Conservation (phyloP, 2,329 filamentous ascomycete genomes). For the Colletotrichum sp. region DNA sequence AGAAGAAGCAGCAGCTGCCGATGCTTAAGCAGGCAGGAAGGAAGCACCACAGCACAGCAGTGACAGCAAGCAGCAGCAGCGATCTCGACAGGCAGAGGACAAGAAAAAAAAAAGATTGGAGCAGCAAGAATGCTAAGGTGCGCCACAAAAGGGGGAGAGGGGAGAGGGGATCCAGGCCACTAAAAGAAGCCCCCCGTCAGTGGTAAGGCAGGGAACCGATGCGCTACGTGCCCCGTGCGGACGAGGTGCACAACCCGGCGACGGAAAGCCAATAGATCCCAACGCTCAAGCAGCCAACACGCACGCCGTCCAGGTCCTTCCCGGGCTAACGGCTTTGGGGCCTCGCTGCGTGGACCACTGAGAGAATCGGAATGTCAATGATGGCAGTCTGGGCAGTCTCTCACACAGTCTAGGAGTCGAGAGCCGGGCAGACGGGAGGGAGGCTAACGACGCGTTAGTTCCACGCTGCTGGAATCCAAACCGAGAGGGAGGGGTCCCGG, state of each 20-base stretch:
- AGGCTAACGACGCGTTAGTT: slow-evolving; percentile 1
- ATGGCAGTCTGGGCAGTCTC: background rate
- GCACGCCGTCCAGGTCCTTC: slow-evolving; percentile 6
- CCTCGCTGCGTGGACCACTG: too few species aligned
- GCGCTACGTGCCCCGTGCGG: background rate
- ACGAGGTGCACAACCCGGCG: background rate
- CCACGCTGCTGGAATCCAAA: slow-evolving; percentile 11
- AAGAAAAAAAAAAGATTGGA: background rate
- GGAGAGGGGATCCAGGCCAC: background rate
- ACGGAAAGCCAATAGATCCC: background rate
- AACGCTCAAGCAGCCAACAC: background rate
- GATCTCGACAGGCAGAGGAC: background rate
- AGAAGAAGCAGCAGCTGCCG: background rate
- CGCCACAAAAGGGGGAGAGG: background rate
- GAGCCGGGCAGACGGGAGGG: background rate
- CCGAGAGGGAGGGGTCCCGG: background rate
- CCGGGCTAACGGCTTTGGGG: slow-evolving; percentile 1
- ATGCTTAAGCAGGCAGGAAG: background rate
- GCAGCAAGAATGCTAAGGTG: background rate
- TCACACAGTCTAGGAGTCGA: background rate
- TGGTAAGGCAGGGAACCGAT: background rate
- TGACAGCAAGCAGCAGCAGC: background rate
- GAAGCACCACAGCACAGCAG: background rate
- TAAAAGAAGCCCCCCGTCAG: background rate
- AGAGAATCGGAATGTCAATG: background rate